Conservation (phyloP, 805 yeast genomes). For the Candida incommunis region DNA sequence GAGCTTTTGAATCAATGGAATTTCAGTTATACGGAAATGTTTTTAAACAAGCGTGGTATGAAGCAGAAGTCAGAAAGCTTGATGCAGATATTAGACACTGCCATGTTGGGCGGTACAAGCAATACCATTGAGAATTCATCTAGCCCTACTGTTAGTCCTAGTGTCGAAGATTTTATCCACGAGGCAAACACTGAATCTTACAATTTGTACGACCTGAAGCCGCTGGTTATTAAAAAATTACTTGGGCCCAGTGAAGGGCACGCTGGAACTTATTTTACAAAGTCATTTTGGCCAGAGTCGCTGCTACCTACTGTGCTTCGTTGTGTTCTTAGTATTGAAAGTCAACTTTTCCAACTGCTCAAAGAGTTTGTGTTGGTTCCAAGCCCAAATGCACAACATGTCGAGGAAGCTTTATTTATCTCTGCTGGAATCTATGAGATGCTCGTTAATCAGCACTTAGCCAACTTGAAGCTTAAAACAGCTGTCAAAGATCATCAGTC, state of each 20-base stretch:
- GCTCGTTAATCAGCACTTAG: slow-evolving; percentile 9
- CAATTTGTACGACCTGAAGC: slow-evolving; percentile 27
- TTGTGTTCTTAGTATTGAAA: not conserved
- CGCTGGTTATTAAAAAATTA: slow-evolving; percentile 15
- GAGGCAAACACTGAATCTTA: slow-evolving; percentile 14
- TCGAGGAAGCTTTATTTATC: not conserved
- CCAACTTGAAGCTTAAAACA: slow-evolving; percentile 2
- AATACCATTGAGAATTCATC: slow-evolving; percentile 3
- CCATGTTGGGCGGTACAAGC: slow-evolving; percentile 12
- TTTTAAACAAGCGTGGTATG: slow-evolving; percentile 11
- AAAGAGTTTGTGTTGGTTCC: not conserved
- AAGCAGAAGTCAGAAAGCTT: slow-evolving; percentile 10
- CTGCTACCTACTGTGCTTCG: not conserved
- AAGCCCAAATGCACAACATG: not conserved
- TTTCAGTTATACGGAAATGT: slow-evolving; percentile 15
- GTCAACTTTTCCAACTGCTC: not conserved
- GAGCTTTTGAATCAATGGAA: slow-evolving; percentile 24
- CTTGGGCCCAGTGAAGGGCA: not conserved
- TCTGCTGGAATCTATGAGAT: slow-evolving; percentile 11
- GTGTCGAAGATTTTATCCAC: slow-evolving; percentile 15
- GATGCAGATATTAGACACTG: slow-evolving; percentile 14
- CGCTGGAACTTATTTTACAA: not conserved
- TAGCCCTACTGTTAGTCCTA: slow-evolving; percentile 6
- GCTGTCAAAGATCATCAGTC: slow-evolving; percentile 7
- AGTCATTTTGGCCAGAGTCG: not conserved